These are phyloP conservation scores for Tephrocybe sp. DNA, from an alignment of 768 basidiomycete species.

Conservation along the genomic window DNA sequence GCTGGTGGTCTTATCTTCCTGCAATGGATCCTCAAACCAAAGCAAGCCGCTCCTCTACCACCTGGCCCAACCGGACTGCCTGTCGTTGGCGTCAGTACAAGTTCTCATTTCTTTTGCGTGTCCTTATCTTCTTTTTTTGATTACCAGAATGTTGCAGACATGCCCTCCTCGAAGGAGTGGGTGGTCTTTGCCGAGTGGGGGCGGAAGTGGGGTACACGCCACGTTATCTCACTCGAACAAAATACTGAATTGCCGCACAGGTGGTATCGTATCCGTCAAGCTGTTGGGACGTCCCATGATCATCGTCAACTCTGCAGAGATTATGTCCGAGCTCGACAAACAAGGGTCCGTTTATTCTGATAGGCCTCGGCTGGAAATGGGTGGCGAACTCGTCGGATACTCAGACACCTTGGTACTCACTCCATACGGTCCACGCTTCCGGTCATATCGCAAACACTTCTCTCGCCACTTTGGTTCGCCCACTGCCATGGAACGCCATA, in stretches of 20 bases:
- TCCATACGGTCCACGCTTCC: slow-evolving; percentile 41
- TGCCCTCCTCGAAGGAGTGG: slow-evolving; percentile 46
- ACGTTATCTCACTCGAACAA: background rate
- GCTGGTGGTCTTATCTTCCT: slow-evolving; percentile 14
- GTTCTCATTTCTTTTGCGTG: background rate
- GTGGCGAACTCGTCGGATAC: slow-evolving; percentile 49
- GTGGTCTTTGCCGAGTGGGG: slow-evolving; percentile 50
- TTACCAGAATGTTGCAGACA: slow-evolving; percentile 43
- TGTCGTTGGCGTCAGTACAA: slow-evolving; percentile 35
- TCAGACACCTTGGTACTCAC: slow-evolving; percentile 43
- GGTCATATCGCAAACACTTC: slow-evolving; percentile 43
- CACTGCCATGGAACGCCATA: slow-evolving; percentile 25
- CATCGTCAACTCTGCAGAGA: slow-evolving; percentile 42
- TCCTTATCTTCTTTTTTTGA: background rate
- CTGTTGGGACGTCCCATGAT: slow-evolving; percentile 46
- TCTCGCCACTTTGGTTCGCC: slow-evolving; percentile 38
- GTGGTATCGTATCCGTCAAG: slow-evolving; percentile 35
- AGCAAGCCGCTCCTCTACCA: slow-evolving; percentile 25
- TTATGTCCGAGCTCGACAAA: slow-evolving; percentile 47
- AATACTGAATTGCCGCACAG: slow-evolving; percentile 19
- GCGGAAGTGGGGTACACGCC: slow-evolving; percentile 43
- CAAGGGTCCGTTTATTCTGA: slow-evolving; percentile 46
- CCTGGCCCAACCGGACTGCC: slow-evolving; percentile 43
- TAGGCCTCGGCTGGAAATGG: slow-evolving; percentile 47
- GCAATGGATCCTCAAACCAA: slow-evolving; percentile 20